A percentile compares a stretch with the other conserved stretches of the same genome.
Evolutionary conservation across 257 asterid species (phyloP).

Genomic region (Ilex aquifolium): DNA sequence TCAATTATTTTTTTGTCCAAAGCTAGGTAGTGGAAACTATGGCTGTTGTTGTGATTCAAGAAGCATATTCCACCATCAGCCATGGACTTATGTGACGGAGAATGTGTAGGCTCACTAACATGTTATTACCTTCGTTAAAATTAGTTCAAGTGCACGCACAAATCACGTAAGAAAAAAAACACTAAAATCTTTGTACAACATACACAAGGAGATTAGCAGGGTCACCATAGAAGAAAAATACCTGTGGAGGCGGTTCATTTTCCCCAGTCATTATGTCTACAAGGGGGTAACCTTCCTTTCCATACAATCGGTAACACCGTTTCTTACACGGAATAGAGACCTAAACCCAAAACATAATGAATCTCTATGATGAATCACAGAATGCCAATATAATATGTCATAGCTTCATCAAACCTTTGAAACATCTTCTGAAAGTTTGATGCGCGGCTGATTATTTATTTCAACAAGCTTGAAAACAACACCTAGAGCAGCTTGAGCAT

Average conservation of each 20-base stretch:
- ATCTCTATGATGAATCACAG: conserved; percentile 5
- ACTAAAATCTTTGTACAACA: background rate
- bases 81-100: too few species aligned
- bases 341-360: conserved; percentile 35
- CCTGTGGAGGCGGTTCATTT: conserved; percentile 93
- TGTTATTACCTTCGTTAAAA: too few species aligned
- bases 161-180: too few species aligned
- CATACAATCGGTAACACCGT: conserved; percentile 81
- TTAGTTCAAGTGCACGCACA: background rate
- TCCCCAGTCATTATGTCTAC: conserved; percentile 94
- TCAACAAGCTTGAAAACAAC: conserved; percentile 94
- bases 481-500: conserved; percentile 96
- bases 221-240: conserved; percentile 15
- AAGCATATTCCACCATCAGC: too few species aligned
- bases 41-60: too few species aligned
- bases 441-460: conserved; percentile 92
- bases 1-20: too few species aligned
- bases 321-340: conserved; percentile 99
- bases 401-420: conserved; percentile 59
- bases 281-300: conserved; percentile 91
- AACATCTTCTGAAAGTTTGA: conserved; percentile 95
- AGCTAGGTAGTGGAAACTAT: too few species aligned
- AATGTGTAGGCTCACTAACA: too few species aligned
- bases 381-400: conserved; percentile 52
- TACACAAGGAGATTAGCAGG: conserved; percentile 8